phyloP scores from a whole-genome alignment of 1,284 basidiomycete genomes.

The Coniophora puteana region DNA sequence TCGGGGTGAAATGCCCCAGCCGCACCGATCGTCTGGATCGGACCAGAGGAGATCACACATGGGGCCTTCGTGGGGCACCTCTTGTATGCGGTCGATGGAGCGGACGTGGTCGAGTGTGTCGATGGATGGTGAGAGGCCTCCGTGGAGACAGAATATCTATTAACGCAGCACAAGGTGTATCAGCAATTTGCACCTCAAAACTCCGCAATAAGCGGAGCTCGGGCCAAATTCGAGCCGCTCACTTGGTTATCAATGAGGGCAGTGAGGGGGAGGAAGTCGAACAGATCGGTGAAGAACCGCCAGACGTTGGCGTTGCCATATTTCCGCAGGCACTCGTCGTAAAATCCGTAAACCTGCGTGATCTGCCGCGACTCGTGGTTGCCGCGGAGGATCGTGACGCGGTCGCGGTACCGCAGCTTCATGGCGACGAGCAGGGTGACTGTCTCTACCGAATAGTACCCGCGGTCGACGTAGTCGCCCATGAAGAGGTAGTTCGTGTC shows the following conservation, averaged over 20 bases:
- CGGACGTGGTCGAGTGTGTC: slow-evolving; percentile 99
- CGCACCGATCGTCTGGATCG: slow-evolving; percentile 98
- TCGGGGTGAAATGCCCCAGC: slow-evolving; percentile 99
- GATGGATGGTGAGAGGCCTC: slow-evolving; percentile 97
- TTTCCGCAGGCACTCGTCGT: slow-evolving; percentile 99
- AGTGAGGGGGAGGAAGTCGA: slow-evolving; percentile 96
- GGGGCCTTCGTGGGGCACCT: slow-evolving; percentile 98
- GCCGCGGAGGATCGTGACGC: slow-evolving; percentile 96
- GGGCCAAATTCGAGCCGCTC: slow-evolving; percentile 31
- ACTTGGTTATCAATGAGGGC: slow-evolving; percentile 99
- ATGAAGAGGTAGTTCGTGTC: slow-evolving; percentile 99
- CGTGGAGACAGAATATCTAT: slow-evolving; percentile 99
- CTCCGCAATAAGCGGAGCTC: background rate
- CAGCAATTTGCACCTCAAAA: background rate
- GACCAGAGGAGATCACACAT: slow-evolving; percentile 99
- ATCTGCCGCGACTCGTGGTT: slow-evolving; percentile 99
- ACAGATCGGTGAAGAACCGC: slow-evolving; percentile 99
- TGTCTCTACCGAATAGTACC: slow-evolving; percentile 99
- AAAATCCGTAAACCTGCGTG: slow-evolving; percentile 99
- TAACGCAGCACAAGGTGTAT: slow-evolving; percentile 12
- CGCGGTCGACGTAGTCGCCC: slow-evolving; percentile 99
- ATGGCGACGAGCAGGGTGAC: slow-evolving; percentile 97
- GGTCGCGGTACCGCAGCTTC: slow-evolving; percentile 97
- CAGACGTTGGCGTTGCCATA: slow-evolving; percentile 99
- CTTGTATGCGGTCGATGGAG: slow-evolving; percentile 97